These are phyloP conservation scores for Tuber borchii DNA, from an alignment of 495 filamentous ascomycete species.

Conservation along the genomic window DNA sequence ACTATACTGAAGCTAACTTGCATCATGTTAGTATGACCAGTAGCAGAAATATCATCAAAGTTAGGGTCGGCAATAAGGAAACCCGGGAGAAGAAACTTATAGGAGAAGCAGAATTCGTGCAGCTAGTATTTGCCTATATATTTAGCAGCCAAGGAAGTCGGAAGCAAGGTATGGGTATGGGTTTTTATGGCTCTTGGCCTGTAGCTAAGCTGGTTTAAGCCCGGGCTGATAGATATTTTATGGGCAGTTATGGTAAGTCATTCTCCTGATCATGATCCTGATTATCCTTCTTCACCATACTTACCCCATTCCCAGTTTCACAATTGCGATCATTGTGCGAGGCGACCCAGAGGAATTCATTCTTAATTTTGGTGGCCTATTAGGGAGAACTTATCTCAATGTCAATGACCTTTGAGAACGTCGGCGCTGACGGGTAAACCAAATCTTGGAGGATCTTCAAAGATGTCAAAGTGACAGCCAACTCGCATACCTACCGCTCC, in stretches of 20 bases:
- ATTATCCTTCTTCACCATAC: slow-evolving; percentile 1
- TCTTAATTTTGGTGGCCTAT: slow-evolving; percentile 95
- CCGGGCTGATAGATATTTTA: slow-evolving; percentile 90
- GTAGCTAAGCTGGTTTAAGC: slow-evolving; percentile 98
- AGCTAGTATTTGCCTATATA: slow-evolving; percentile 92
- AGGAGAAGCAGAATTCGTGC: slow-evolving; percentile 95
- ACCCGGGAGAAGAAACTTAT: slow-evolving; percentile 80
- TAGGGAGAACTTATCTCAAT: slow-evolving; percentile 90
- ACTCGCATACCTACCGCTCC: slow-evolving; percentile 93
- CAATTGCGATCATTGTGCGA: slow-evolving; percentile 96
- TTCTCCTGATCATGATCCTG: slow-evolving; percentile 44
- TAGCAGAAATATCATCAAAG: slow-evolving; percentile 97
- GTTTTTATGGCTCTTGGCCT: slow-evolving; percentile 81
- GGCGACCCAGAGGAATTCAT: slow-evolving; percentile 99
- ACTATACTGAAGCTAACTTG: slow-evolving; percentile 84
- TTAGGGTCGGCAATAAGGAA: slow-evolving; percentile 87
- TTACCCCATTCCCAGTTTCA: slow-evolving; percentile 56
- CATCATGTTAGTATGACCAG: slow-evolving; percentile 97
- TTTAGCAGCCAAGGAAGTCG: slow-evolving; percentile 98
- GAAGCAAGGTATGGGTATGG: slow-evolving; percentile 99
- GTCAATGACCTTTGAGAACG: slow-evolving; percentile 98
- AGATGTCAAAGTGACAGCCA: slow-evolving; percentile 81
- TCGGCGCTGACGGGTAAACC: slow-evolving; percentile 78
- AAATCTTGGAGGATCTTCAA: slow-evolving; percentile 99
- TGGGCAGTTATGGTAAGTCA: slow-evolving; percentile 68